phyloP scores from a whole-genome alignment of 306 rosid species.

The Parietaria judaica region DNA sequence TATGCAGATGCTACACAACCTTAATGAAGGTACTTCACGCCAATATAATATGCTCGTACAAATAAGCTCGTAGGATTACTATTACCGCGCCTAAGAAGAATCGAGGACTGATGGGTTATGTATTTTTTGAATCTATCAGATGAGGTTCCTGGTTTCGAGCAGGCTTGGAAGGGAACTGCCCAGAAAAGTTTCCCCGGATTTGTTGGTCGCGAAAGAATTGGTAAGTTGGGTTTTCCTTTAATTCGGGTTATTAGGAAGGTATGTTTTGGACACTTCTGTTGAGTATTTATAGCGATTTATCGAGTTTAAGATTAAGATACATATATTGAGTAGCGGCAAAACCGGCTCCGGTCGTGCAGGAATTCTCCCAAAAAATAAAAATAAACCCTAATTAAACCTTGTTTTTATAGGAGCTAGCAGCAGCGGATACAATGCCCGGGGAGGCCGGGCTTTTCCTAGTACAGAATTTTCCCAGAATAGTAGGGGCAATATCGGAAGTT shows the following conservation, averaged over 20 bases:
- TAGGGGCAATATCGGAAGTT: conserved; percentile 22
- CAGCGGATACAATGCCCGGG: conserved; percentile 28
- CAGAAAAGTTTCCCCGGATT: conserved; percentile 49
- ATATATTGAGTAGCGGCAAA: no score
- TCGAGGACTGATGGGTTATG: neutral
- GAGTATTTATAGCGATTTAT: no score
- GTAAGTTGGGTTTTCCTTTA: conserved; percentile 22
- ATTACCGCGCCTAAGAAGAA: no score
- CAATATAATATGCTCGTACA: neutral
- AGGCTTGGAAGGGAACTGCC: conserved; percentile 65
- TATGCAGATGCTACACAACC: conserved; percentile 78
- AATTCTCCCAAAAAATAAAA: no score
- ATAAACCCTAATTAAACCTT: neutral
- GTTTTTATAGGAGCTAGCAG: conserved; percentile 33
- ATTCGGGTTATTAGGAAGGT: neutral
- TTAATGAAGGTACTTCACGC: conserved; percentile 51
- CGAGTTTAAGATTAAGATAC: no score
- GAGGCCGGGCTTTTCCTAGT: conserved; percentile 62
- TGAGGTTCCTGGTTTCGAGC: conserved; percentile 60
- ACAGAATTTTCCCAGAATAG: conserved; percentile 27
- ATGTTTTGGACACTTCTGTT: no score
- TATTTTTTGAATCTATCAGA: conserved; percentile 36
- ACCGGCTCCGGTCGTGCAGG: no score
- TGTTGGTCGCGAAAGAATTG: conserved; percentile 15
- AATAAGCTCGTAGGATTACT: neutral